Evolutionary conservation across 2,329 filamentous ascomycete species (phyloP), one percentile per base, ranked within the genome.

Genomic region (Fusarium sambucinum): DNA sequence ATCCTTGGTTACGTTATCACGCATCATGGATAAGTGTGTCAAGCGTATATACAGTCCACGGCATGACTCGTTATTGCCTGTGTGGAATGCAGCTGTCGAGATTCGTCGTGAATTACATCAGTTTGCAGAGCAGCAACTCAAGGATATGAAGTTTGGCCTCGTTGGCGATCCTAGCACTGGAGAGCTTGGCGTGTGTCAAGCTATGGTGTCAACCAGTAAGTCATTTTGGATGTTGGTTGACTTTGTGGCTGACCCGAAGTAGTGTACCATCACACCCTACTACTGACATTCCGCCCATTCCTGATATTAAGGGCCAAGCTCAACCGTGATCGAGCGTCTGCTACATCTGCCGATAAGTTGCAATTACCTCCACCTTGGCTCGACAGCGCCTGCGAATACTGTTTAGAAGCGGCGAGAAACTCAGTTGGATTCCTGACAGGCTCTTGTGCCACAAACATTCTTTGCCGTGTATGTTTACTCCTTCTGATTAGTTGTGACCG

Each of bases 281-380:
- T 82, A 5, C 60, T 83, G 9, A 82, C 80, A 0, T 83, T 82
- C 53, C 77, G 81, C 0, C 81, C 81, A 6, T 83, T 83, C 55
- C 57, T 83, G 27, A 80, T 83, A 11, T 77, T 83, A 23, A 76
- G 81, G 19, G 80, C 80, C 6, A 80, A 81, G 57, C 74, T 80
- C 67, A 78, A 76, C 48, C 74, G 77, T 11, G 77, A 80, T 33
- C 68, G 59, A 29, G 38, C 55, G n/a, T 45, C 71, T 55, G 30
- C 56, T 35, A 27, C 40, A 40, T 30, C 61, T 30, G 4, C 37
- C 2, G 65, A 66, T 10, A 66, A 48, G 10, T 23, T 68, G 9
- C 72, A 73, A 23, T 57, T 57, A 6, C 71, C 73, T 46, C 73
- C 73, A 5, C 59, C 72, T 5, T 83, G 81, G 81, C 74, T 83